Evolutionary conservation across 768 basidiomycete species (phyloP).

Genomic region (Thelephora ganbajun): DNA sequence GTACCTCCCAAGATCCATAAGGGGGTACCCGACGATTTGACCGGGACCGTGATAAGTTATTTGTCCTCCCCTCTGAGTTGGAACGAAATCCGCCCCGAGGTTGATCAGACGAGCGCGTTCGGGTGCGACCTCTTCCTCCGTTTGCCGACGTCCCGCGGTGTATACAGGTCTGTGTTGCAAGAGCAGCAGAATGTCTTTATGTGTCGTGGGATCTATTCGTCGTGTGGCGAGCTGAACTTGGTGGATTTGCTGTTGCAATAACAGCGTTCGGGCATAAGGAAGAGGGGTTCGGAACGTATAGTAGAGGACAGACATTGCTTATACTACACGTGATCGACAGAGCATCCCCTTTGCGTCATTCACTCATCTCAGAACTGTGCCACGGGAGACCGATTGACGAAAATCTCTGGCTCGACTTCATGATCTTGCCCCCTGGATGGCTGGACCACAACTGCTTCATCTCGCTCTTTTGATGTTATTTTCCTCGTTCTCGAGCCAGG

Average conservation of each 20-base stretch:
- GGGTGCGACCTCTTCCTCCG: constrained; percentile 36
- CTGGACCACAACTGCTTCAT: too few relatives aligned
- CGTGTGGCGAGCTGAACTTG: constrained; percentile 43
- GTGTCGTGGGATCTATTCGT: constrained; percentile 20
- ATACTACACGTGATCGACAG: neutral
- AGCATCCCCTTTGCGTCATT: neutral
- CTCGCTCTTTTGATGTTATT: too few relatives aligned
- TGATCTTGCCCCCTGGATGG: too few relatives aligned
- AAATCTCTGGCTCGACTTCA: too few relatives aligned
- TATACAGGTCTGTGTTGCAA: constrained; percentile 90
- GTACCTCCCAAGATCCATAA: constrained; percentile 78
- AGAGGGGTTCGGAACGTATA: constrained; percentile 70
- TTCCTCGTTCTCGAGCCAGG: neutral
- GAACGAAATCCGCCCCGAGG: constrained; percentile 80
- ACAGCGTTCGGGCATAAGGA: constrained; percentile 56
- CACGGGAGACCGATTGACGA: too few relatives aligned
- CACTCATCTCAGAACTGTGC: too few relatives aligned
- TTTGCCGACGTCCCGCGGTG: constrained; percentile 86
- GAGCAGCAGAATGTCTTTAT: constrained; percentile 57
- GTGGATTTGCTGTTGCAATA: constrained; percentile 61
- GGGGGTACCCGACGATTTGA: constrained; percentile 90
- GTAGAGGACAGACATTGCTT: constrained; percentile 38
- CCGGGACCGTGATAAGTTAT: constrained; percentile 97
- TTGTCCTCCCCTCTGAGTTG: constrained; percentile 78
- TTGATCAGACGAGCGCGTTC: constrained; percentile 53